Evolutionary conservation across 2,329 filamentous ascomycete genomes (phyloP), one percentile per base, ranked within the genome.

Genomic region (Botrytis fragariae): DNA sequence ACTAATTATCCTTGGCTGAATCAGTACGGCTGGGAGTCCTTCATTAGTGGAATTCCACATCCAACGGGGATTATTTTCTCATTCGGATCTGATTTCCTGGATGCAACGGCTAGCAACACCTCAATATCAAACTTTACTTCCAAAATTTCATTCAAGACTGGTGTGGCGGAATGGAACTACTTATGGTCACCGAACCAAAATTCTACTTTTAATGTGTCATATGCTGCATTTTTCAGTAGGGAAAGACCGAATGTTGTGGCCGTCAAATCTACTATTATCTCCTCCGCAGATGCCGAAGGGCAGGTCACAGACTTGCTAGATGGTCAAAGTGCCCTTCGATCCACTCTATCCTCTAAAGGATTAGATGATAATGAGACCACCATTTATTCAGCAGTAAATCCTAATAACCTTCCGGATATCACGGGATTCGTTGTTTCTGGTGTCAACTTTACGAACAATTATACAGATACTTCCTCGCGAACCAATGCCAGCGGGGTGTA

Each of bases 31-130:
- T 87, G 88, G 73, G 91, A 94, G 78, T 91, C 88, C 77, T 90
- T 92, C 69, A 91, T 93, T 75, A 88, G 87, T 69, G 92, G 92
- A 37, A 86, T 94, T 25, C 92, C 92, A 10, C 91, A 93, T 79
- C 92, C 90, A 86, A 85, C 86, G 39, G 89, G 87, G 1, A 82
- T 92, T 54, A 80, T 90, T 51, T 83, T 92, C 29, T 85, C 89
- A 70, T 82, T 88, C 4, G 86, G 86, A 4, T 84, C 86, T 72
- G 84, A 84, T 37, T 85, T 87, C 65, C 83, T 93, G 45, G 87
- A 91, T 82, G 88, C 91, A 4, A 88, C 85, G 0, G 89, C 91
- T 3, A 84, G 88, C 64, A 86, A 85, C 45, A 82, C 82, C 0
- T 87, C 89, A 22, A 87, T 94, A 72, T 86, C 85, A 6, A 83